A percentile compares a stretch with the other conserved stretches of the same genome.
Evolutionary conservation across 1,284 basidiomycete genomes (phyloP).

Genomic region (Inonotus obliquus): DNA sequence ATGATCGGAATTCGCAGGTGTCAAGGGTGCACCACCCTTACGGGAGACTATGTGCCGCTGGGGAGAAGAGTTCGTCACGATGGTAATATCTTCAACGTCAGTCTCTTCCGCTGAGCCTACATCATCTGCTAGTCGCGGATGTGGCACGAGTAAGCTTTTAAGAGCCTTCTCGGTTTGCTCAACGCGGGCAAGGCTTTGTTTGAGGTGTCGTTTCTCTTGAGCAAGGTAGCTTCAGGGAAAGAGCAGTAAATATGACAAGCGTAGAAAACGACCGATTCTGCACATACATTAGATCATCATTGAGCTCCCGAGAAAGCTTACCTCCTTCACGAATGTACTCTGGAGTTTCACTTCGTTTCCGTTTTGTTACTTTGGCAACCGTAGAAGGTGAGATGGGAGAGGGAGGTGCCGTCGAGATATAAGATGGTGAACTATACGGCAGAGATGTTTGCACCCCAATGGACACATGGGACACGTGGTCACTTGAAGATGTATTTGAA

Average conservation of each 20-base stretch:
- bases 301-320: not conserved
- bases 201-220: not conserved
- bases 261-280: no score
- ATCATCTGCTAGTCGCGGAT: not conserved
- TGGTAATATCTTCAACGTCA: not conserved
- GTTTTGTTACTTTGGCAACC: not conserved
- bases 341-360: not conserved
- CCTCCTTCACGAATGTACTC: conserved; percentile 2
- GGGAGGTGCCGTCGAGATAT: not conserved
- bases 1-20: not conserved
- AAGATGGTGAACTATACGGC: not conserved
- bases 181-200: not conserved
- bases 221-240: conserved; percentile 1
- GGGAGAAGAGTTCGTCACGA: not conserved
- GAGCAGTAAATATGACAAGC: not conserved
- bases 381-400: not conserved
- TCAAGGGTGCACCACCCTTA: not conserved
- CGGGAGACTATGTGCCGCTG: not conserved
- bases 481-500: not conserved
- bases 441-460: conserved; percentile 10
- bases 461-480: not conserved
- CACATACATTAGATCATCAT: not conserved
- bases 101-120: not conserved
- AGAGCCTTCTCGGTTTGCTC: not conserved
- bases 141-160: conserved; percentile 1